Evolutionary conservation across 2,329 filamentous ascomycete genomes (phyloP), one percentile per base, ranked within the genome.

Genomic region (Peltaster fructicola): DNA sequence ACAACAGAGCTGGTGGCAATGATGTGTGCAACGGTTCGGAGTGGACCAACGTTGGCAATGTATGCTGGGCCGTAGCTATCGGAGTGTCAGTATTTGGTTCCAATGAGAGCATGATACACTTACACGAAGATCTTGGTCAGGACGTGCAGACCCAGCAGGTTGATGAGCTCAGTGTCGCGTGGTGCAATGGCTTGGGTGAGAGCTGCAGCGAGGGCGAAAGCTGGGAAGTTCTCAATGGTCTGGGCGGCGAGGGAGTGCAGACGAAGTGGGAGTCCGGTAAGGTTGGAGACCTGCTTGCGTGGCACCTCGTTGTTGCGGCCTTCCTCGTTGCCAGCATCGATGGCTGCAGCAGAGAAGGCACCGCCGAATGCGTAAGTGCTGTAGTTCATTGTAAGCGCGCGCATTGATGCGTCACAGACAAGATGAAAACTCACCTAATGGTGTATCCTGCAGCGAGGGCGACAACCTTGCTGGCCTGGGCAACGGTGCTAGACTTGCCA

Each of bases 111-210:
- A 21, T 10, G 7, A 15, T 7, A 8, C 5, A 34, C 37, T 38
- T 32, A 41, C 35, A 44, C 26, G 25, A 44, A 39, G 13, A 33
- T 28, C 36, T 44, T 44, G 15, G 30, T 29, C 20, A 44, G 32
- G 10, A 44, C 41, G 31, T 44, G 41, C 31, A 44, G 27, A 25
- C 41, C 41, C n/a, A 44, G 23, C 37, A 44, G 26, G 23, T 43
- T 44, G 17, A 43, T 35, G 24, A 44, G 26, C 8, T 20, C 30
- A 31, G 39, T 37, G 30, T 44, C 41, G 9, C 30, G 32, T 3
- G 41, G 41, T 14, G 41, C 40, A 12, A 42, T 37, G n/a, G 33
- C 36, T 30, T 41, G 38, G n/a, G 40, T 30, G 24, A 44, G 22
- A 7, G 40, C 41, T 15, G 41, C 41, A 6, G 23, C 29, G 8